A percentile compares a stretch with the other conserved stretches of the same genome.
Evolutionary conservation across 768 basidiomycete species (phyloP).

Genomic region (Lactarius vividus): DNA sequence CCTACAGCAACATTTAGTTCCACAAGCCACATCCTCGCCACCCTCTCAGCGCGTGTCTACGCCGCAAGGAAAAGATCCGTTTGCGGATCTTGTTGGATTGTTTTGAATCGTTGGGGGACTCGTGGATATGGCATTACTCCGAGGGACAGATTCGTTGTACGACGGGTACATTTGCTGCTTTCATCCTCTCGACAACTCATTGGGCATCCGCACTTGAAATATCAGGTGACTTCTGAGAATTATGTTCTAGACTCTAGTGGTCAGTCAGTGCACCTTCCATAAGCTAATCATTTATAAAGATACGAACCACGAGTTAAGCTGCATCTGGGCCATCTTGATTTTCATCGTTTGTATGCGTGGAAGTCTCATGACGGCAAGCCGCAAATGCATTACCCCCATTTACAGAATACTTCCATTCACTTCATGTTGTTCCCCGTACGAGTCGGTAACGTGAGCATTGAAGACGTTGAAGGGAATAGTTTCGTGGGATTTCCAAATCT

Average conservation of each 20-base stretch:
- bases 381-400: neutral
- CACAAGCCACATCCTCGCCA: conserved; percentile 19
- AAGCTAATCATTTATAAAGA: conserved; percentile 3
- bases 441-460: neutral
- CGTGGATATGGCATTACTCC: conserved; percentile 7
- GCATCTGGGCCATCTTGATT: neutral
- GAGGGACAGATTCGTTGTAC: conserved; percentile 1
- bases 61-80: conserved; percentile 69
- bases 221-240: conserved; percentile 7
- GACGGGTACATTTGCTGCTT: conserved; percentile 1
- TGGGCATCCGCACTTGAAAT: conserved; percentile 13
- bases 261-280: neutral
- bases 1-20: conserved; percentile 18
- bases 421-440: neutral
- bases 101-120: conserved; percentile 44
- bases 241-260: conserved; percentile 1
- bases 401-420: conserved; percentile 4
- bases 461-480: neutral
- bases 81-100: conserved; percentile 76
- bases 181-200: conserved; percentile 8
- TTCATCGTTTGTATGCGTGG: conserved; percentile 1
- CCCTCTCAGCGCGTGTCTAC: conserved; percentile 29
- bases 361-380: neutral
- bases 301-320: neutral
- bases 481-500: conserved; percentile 4